Evolutionary conservation across 1,284 basidiomycete species (phyloP).

Genomic region (Ceratobasidium sp.): DNA sequence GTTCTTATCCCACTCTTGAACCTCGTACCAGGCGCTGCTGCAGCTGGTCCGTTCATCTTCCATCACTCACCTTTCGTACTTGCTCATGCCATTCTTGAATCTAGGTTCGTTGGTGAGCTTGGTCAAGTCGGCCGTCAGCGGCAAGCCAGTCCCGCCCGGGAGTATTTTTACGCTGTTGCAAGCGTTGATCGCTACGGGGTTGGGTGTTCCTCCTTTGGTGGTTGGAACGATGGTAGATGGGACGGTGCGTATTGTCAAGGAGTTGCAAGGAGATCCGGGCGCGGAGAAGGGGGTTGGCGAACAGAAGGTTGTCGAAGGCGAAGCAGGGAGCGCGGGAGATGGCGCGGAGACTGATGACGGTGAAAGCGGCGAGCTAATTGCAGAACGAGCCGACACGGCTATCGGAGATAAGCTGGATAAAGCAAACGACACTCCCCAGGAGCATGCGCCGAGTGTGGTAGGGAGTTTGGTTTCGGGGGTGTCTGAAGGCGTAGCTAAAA

Average conservation of each 20-base stretch:
- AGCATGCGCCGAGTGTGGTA: background rate
- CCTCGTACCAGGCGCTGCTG: background rate
- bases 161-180: slow-evolving; percentile 27
- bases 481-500: background rate
- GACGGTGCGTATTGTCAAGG: background rate
- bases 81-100: background rate
- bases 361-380: no score
- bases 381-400: no score
- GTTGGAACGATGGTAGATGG: background rate
- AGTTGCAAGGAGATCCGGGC: no score
- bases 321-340: no score
- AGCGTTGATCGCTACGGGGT: slow-evolving; percentile 1
- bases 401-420: no score
- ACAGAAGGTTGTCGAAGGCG: no score
- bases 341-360: no score
- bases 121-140: slow-evolving; percentile 34
- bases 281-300: no score
- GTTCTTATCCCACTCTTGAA: background rate
- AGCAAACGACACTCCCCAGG: no score
- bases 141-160: slow-evolving; percentile 17
- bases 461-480: background rate
- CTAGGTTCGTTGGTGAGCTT: slow-evolving; percentile 43
- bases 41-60: background rate
- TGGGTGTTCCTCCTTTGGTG: background rate
- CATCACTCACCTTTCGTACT: no score